Evolutionary conservation across 108 stramenopile species (phyloP), one percentile per base, ranked within the genome.

Genomic region (Chaetoceros tenuissimus): DNA sequence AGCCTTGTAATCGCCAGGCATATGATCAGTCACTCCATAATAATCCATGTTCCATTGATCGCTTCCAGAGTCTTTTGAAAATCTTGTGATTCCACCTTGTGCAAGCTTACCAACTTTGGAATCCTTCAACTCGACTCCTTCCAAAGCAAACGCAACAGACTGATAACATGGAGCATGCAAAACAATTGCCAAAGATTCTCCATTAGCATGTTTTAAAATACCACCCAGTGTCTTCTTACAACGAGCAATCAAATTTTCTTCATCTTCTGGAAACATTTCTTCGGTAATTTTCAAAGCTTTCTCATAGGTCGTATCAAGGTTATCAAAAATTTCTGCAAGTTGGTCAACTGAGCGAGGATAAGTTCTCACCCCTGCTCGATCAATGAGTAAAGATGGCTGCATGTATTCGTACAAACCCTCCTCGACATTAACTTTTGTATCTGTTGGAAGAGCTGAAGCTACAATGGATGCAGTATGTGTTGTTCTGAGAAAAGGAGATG

Each of bases 391-490:
- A n/a, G 83, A 82, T 18, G 83, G 82, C 27, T 68, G 69, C 28
- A 78, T 68, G 82, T 82, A 88, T 72, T 88, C 86, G 23, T 75
- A 69, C 44, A 83, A 47, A 17, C 86, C 86, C 28, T 80, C 79
- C 53, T 88, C 86, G 24, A 84, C 50, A 0, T 68, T 24, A 53
- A 78, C 63, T 59, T 60, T 27, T 62, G 31, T 22, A 68, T 51
- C 51, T 51, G 71, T 20, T 53, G 28, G 21, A 16, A 76, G 62
- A 29, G 31, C 24, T 18, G 28, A 21, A 23, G 74, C 86, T 57
- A 88, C 72, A 48, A 79, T 51, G 26, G 84, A 71, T 24, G 82
- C 82, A 7, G 86, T 88, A 46, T 81, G 69, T 2, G 74, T 66
- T 0, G 73, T 66, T 24, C 86, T 72, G 8, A 79, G 62, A 46